Evolutionary conservation across 139 green algal genomes (phyloP), one percentile per base, ranked within the genome.

Genomic region (Pleodorina starrii): DNA sequence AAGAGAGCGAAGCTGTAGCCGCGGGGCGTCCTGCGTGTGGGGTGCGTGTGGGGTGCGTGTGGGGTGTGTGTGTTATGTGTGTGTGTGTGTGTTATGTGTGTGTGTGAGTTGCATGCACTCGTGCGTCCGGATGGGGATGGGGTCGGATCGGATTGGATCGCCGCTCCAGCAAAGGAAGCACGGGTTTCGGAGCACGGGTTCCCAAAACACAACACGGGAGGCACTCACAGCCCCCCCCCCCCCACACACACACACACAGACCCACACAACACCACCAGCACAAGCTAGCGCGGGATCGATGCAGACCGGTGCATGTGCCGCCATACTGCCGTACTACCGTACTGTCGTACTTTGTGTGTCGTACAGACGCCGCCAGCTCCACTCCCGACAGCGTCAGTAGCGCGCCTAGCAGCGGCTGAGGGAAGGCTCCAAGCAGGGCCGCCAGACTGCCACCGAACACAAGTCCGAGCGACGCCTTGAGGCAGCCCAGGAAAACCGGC

Each of bases 401-500:
- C 25, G 88, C 87, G 27, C 95, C 95, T 68, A 98, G 91, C 73
- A 98, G 84, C 1, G 94, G 90, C 43, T 80, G 12, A 17, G 96
- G 96, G 86, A 98, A 97, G 38, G 40, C 40, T 38, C 88, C 32
- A 54, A 97, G 92, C 74, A 97, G 91, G 42, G 60, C 44, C 43
- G 94, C 66, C 35, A 97, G 89, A 4, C 90, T 95, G 72, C 89
- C 91, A n/a, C 96, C 96, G 76, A 97, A 94, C 32, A 95, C 21
- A n/a, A 97, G 90, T 23, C 93, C 95, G 14, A 97, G 87, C 1
- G 82, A 29, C 36, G 96, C 72, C 91, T 98, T 98, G 17, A 93
- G 25, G 5, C 89, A 32, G 2, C 96, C 96, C 42, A 98, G 92
- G 19, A 98, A 91, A 29, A 97, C 54, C 9, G 95, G 92, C 17